Percentiles rank a stretch among this genome's conserved stretches.
Conservation (phyloP, 257 asterid genomes). For the Capsicum baccatum region DNA sequence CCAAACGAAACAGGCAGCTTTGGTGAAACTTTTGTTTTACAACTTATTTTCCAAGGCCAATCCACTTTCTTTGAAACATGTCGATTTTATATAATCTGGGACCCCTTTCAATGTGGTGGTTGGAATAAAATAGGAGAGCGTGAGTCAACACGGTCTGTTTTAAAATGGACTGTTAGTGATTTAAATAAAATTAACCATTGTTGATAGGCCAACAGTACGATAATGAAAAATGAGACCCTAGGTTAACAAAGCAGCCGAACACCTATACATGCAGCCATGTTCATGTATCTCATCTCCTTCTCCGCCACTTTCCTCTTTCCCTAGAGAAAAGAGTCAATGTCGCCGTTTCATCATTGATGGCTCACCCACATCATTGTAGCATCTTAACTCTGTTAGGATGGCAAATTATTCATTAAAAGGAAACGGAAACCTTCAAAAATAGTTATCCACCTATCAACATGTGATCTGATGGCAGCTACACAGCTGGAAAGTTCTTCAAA, state of each 20-base stretch:
- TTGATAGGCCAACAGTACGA: not conserved
- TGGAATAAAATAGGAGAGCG: not conserved
- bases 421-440: not conserved
- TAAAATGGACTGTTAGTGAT: not conserved
- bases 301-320: not conserved
- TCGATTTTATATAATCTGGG: not conserved
- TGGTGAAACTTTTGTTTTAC: not conserved
- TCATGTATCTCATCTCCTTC: not conserved
- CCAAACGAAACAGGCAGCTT: not conserved
- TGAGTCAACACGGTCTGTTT: not conserved
- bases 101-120: not conserved
- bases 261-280: not conserved
- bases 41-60: not conserved
- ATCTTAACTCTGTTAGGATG: conserved; percentile 13
- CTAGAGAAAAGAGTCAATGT: not conserved
- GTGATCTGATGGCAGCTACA: conserved; percentile 18
- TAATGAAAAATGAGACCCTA: conserved; percentile 19
- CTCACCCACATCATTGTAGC: conserved; percentile 17
- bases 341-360: not conserved
- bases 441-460: conserved; percentile 20
- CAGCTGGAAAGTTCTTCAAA: conserved; percentile 11
- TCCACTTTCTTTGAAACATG: not conserved
- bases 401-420: conserved; percentile 7
- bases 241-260: not conserved
- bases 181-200: not conserved